Percentiles rank a stretch among this genome's conserved stretches.
These are phyloP conservation scores for Ceratocystis huliohia DNA, from an alignment of 2,329 filamentous ascomycete genomes.

Conservation along the genomic window DNA sequence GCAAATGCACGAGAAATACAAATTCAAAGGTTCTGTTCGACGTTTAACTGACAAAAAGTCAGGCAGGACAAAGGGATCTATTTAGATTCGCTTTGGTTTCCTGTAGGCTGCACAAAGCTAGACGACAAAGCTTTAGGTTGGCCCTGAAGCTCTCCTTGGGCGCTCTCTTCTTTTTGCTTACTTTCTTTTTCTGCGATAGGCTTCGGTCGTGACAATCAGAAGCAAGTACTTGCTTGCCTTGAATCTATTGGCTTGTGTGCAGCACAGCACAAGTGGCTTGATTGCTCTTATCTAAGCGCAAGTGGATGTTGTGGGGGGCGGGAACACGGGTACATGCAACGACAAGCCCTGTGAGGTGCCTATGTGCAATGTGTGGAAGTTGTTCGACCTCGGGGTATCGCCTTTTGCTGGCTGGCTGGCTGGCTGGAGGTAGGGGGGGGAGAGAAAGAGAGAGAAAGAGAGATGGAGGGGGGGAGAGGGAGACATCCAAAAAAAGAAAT, in stretches of 20 bases:
- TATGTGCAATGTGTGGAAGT: too few relatives aligned
- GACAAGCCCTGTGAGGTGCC: not conserved
- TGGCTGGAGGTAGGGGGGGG: too few relatives aligned
- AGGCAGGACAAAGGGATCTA: not conserved
- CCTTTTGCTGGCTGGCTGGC: too few relatives aligned
- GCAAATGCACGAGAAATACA: not conserved
- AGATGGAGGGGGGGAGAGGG: too few relatives aligned
- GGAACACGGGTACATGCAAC: not conserved
- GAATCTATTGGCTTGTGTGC: not conserved
- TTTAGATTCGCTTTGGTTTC: not conserved
- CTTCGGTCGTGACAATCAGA: not conserved
- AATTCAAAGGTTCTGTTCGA: not conserved
- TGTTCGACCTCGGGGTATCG: too few relatives aligned
- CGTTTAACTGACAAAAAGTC: not conserved
- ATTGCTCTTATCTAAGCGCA: slow-evolving; percentile 8
- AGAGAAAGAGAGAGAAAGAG: too few relatives aligned
- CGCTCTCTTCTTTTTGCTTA: not conserved
- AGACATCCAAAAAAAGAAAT: too few relatives aligned
- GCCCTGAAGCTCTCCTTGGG: not conserved
- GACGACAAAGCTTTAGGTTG: not conserved
- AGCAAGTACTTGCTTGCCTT: not conserved
- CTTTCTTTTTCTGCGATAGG: not conserved
- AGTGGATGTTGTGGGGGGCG: not conserved
- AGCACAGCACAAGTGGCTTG: not conserved
- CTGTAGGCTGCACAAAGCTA: not conserved